These are phyloP conservation scores for Flaveria brownii DNA, from an alignment of 129 eudicot genomes.

Conservation along the genomic window DNA sequence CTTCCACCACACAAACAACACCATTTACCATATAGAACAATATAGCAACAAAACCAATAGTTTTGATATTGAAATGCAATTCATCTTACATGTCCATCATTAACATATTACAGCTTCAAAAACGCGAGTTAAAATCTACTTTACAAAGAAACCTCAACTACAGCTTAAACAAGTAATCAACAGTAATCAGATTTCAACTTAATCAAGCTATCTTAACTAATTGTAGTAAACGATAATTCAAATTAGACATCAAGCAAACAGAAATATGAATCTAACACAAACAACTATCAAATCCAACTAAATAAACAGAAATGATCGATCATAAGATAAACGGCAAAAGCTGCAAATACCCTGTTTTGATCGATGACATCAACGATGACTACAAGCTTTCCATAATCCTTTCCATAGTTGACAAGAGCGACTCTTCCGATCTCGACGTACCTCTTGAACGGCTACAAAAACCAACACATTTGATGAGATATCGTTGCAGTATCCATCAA, in stretches of 20 bases:
- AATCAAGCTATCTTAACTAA: not conserved
- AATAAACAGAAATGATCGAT: not conserved
- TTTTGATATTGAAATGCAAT: not conserved
- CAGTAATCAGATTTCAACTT: not conserved
- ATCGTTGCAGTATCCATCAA: not conserved
- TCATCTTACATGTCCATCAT: not conserved
- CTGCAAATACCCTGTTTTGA: slow-evolving; percentile 60
- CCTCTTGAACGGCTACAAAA: slow-evolving; percentile 87
- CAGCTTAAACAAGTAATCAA: not conserved
- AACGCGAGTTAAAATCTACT: not conserved
- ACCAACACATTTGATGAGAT: not conserved
- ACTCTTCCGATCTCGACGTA: slow-evolving; percentile 88
- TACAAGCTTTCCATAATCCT: slow-evolving; percentile 80
- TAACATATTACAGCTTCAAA: not conserved
- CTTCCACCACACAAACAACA: not conserved
- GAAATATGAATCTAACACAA: not conserved
- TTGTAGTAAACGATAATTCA: not conserved
- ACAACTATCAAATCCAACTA: not conserved
- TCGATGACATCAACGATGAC: slow-evolving; percentile 90
- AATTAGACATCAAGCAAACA: not conserved
- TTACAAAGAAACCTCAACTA: not conserved
- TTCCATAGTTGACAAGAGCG: slow-evolving; percentile 76
- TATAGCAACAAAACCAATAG: not conserved
- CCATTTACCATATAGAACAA: not conserved
- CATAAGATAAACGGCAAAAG: not conserved